Evolutionary conservation across 2,329 filamentous ascomycete species (phyloP), one percentile per base, ranked within the genome.

Genomic region (Sclerotinia glacialis): DNA sequence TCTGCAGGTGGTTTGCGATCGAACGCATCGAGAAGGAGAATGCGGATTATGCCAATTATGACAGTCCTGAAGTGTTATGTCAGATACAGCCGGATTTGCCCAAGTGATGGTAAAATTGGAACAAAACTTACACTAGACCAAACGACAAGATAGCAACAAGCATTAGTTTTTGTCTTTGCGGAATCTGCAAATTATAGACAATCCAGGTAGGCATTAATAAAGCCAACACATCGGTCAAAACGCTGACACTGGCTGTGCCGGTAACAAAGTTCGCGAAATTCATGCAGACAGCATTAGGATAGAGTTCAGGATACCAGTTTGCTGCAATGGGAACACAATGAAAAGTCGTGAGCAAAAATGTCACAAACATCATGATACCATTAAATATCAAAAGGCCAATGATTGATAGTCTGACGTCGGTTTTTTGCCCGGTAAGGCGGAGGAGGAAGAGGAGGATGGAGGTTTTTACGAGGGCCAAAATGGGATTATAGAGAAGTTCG

Each of bases 371-470:
- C 34, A 66, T 54, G 16, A 56, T 11, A 23, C 21, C 58, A 52
- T 67, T 68, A 31, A 67, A 46, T 12, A 60, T 53, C 18, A 68
- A n/a, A 40, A 68, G 52, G 3, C 62, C 72, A 55, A 74, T 67
- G 56, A 78, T 77, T 26, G 74, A 72, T 11, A 73, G 69, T 40
- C 75, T 72, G 1, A 80, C 73, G 28, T 69, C 76, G 37, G 61
- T 71, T 66, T 79, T 79, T 64, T 79, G 72, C 47, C 78, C 70
- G 59, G 78, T 76, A 1, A 82, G 76, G 0, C 79, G 79, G 23
- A 80, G 74, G n/a, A 82, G 75, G 67, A 82, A 81, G n/a, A 82
- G 68, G 5, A 82, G 75, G 23, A 81, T 74, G 0, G 80, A 82
- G 2, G 77, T 76, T 71, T 82, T 82, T 66, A 81, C 77, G 12